Conservation (phyloP, 2,329 filamentous ascomycete species). For the Aspergillus novoparasiticus region DNA sequence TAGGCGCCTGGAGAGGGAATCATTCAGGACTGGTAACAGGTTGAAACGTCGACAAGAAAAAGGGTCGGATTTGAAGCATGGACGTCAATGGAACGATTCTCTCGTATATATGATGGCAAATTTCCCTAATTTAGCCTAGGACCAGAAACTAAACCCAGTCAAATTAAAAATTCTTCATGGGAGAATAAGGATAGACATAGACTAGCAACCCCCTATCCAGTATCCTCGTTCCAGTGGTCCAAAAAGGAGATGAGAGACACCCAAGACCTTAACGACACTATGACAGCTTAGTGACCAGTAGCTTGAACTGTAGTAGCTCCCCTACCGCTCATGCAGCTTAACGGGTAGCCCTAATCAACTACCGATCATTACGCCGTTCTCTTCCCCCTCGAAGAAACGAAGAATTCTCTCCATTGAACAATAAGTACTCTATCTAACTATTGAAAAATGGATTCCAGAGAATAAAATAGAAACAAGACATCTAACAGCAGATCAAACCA, state of each 20-base stretch:
- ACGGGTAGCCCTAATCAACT: constrained; percentile 2
- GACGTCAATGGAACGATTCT: neutral
- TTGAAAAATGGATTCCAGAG: neutral
- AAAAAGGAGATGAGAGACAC: neutral
- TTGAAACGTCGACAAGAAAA: neutral
- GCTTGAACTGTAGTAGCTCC: neutral
- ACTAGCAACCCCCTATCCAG: neutral
- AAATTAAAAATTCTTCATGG: neutral
- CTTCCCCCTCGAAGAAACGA: neutral
- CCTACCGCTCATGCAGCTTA: constrained; percentile 1
- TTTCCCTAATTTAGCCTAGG: neutral
- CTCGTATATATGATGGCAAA: constrained; percentile 2
- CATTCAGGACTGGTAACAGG: neutral
- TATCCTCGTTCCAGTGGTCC: neutral
- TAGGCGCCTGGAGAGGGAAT: neutral
- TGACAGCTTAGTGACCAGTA: neutral
- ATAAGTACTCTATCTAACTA: neutral
- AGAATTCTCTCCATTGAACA: neutral
- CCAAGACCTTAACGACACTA: neutral
- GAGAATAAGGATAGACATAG: neutral
- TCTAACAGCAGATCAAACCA: constrained; percentile 1
- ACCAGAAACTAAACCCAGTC: neutral
- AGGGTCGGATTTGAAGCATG: neutral
- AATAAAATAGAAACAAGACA: neutral
- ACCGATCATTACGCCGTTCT: neutral